Base-by-base conservation (phyloP, 2,329 filamentous ascomycete genomes). In the Clarireedia sp. region DNA sequence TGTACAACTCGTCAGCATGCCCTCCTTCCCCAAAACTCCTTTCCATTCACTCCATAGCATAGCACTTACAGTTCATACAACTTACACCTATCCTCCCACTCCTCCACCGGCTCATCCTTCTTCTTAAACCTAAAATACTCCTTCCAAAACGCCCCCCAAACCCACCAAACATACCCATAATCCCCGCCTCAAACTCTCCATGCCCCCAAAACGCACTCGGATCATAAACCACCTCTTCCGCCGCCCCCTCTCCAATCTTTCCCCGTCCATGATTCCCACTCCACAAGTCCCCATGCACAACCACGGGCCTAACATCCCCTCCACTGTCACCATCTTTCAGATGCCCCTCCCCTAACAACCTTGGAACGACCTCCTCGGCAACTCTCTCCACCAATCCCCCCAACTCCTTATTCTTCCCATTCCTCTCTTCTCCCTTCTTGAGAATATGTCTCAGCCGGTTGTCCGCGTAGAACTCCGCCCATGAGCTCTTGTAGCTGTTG, bases 131-230 rank as follows among this genome's bases (percentile, higher is more conserved):
- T 69, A 68, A 88, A 81, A 68, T 96, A 97, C 67, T 94, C 89
- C 33, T 78, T 78, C 76, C 87, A 83, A 65, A 96, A 95, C 1
- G 67, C 70, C 70, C 64, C 0, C 83, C 83, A 70, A 95, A 96
- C 0, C 92, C 92, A 0, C 91, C 91, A 77, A 96, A 97, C 90
- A 96, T 95, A 51, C 80, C 81, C 90, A 96, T 96, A 62, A 95
- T 96, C 0, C 92, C 92, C 51, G 95, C 74, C 63, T 96, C 92
- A 70, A 86, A 96, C 74, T 97, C 92, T 1, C 79, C 86, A 68
- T 96, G 91, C 1, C 86, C 89, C 67, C 95, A 96, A 60, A 87
- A 87, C 43, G 83, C 80, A 2, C 86, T 86, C 0, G 90, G 83
- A 67, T 96, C 92, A 67, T 84, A 96, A 1, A 95, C 81, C 0